Base-by-base conservation (phyloP, 2,329 filamentous ascomycete species). In the Alternaria gansuensis region DNA sequence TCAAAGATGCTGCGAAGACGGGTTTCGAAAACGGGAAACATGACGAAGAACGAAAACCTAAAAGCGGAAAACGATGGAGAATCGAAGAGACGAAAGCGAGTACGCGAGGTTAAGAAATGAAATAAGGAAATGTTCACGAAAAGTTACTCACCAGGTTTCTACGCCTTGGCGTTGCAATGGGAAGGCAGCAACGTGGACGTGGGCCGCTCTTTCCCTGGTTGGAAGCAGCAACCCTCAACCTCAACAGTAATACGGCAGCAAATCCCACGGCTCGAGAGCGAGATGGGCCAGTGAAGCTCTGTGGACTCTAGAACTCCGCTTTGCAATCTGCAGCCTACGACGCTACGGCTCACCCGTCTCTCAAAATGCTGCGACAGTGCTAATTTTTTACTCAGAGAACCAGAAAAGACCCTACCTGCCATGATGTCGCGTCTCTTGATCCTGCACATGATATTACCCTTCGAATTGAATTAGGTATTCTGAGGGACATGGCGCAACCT, bases 311-410 rank as follows among this genome's bases (percentile, higher is more conserved):
- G 3, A 2, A 45, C 43, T 21, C 43, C 28, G n/a, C n/a, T 26
- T 9, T 10, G 43, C 13, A 45, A n/a, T 31, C 43, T 45, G 43
- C 43, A 45, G 4, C 43, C 43, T 3, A 26, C 17, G 10, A 31
- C 43, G 21, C 43, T n/a, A 23, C 43, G 26, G 21, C 5, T 10
- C 28, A n/a, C 2, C 43, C 17, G 43, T 29, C 28, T 45, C 70
- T 55, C 78, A 73, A 67, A 78, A 80, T 68, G 79, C 80, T 0
- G 80, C 79, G 2, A 80, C 80, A 2, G 79, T 82, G 2, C 72
- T 82, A 83, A 50, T 82, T 82, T 14, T 44, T 82, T 3, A 79
- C 80, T 1, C 82, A 81, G 81, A 81, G 81, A 5, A 75, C 80
- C 21, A 72, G 77, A 39, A 82, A 82, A 63, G 77, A 82, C 36